These are phyloP conservation scores for Cicer bijugum DNA, from an alignment of 306 rosid species.

Conservation along the genomic window DNA sequence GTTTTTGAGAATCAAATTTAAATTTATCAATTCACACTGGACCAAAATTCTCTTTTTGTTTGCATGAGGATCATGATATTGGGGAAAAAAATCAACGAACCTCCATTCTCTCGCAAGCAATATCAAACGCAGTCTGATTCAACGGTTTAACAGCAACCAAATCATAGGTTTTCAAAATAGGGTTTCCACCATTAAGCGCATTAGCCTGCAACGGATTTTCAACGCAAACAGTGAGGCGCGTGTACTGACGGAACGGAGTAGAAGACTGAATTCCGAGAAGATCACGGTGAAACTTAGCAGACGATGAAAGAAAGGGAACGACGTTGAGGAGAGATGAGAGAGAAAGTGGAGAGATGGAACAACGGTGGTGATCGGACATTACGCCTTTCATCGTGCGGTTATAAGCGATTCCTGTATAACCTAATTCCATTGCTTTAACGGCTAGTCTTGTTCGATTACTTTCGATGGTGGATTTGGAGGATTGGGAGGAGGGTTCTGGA, in stretches of 20 bases:
- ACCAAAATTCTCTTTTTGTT: not conserved
- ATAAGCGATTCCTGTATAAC: slow-evolving; percentile 87
- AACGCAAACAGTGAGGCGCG: slow-evolving; percentile 73
- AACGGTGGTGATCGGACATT: slow-evolving; percentile 86
- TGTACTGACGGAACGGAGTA: slow-evolving; percentile 86
- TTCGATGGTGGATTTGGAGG: slow-evolving; percentile 49
- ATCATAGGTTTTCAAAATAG: slow-evolving; percentile 80
- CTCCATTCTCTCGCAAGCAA: slow-evolving; percentile 80
- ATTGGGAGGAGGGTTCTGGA: slow-evolving; percentile 43
- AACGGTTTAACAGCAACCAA: slow-evolving; percentile 72
- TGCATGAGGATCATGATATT: not conserved
- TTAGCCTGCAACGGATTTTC: slow-evolving; percentile 55
- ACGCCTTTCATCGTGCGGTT: slow-evolving; percentile 80
- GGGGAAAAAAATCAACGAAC: slow-evolving; percentile 43
- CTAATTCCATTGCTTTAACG: slow-evolving; percentile 79
- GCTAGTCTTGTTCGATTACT: slow-evolving; percentile 60
- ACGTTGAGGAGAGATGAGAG: slow-evolving; percentile 71
- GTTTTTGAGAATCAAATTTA: no score
- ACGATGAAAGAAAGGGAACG: slow-evolving; percentile 64
- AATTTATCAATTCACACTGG: not conserved
- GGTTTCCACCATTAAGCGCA: slow-evolving; percentile 75
- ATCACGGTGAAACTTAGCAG: slow-evolving; percentile 76
- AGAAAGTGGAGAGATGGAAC: slow-evolving; percentile 64
- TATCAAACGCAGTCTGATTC: slow-evolving; percentile 68
- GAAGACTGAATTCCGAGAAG: slow-evolving; percentile 61